Percentiles rank a stretch among this genome's conserved stretches.
phyloP scores from a whole-genome alignment of 2,329 filamentous ascomycete genomes.

The Cucurbitaria berberidis region DNA sequence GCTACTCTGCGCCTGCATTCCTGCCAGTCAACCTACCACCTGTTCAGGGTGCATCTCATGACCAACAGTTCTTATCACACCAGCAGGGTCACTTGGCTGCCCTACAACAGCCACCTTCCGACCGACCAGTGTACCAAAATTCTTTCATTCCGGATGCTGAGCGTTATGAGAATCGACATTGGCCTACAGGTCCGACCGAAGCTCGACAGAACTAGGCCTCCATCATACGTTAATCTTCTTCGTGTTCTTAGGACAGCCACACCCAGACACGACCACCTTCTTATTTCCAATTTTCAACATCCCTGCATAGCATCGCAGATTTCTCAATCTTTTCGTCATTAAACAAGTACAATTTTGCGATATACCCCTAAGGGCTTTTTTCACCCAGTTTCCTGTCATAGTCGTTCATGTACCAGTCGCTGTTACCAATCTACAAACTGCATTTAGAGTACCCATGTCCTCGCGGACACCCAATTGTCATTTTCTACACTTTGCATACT shows the following conservation, averaged over 20 bases:
- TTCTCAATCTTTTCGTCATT: conserved; percentile 8
- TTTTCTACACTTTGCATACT: neutral
- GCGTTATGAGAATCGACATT: conserved; percentile 36
- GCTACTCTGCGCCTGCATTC: conserved; percentile 28
- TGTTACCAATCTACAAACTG: conserved; percentile 3
- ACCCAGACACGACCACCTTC: neutral
- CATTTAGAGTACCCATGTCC: conserved; percentile 21
- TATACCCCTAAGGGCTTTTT: conserved; percentile 18
- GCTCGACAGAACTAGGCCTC: conserved; percentile 9
- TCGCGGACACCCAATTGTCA: conserved; percentile 15
- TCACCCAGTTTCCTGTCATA: neutral
- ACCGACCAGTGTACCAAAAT: conserved; percentile 21
- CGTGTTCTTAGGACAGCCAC: neutral
- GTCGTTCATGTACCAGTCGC: neutral
- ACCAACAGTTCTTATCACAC: conserved; percentile 17
- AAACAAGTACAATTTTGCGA: conserved; percentile 14
- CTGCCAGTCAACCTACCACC: conserved; percentile 26
- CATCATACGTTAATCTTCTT: neutral
- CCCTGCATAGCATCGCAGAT: neutral
- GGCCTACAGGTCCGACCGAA: conserved; percentile 20
- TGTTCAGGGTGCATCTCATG: conserved; percentile 6
- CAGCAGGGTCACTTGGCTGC: conserved; percentile 13
- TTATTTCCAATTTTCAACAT: neutral
- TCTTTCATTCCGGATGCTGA: conserved; percentile 18
- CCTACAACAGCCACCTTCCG: conserved; percentile 10